A percentile compares a stretch with the other conserved stretches of the same genome.
phyloP scores from a whole-genome alignment of 257 asterid genomes.

The Agastache rugosa region DNA sequence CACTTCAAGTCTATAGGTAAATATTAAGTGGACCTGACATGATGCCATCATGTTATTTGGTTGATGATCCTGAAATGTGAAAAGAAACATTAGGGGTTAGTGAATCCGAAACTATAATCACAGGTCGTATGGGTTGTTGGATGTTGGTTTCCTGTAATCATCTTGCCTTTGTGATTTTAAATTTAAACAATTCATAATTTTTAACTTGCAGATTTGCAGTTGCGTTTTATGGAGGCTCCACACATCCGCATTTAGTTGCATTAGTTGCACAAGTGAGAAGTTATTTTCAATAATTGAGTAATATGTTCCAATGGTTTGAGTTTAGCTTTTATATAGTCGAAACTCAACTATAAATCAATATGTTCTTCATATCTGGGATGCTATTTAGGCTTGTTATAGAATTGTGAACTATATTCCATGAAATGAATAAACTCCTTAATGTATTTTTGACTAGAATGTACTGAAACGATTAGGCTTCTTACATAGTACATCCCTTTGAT shows the following conservation, averaged over 20 bases:
- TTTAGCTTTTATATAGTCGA: constrained; percentile 18
- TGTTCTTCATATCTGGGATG: constrained; percentile 4
- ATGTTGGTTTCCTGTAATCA: constrained; percentile 28
- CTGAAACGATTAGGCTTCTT: background rate
- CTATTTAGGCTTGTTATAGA: constrained; percentile 3
- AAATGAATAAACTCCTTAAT: background rate
- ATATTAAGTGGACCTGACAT: constrained; percentile 9
- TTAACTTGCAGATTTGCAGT: constrained; percentile 77
- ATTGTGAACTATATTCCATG: background rate
- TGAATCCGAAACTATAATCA: background rate
- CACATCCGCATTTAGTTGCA: constrained; percentile 90
- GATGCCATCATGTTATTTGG: background rate
- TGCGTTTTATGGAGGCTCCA: constrained; percentile 78
- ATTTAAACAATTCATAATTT: constrained; percentile 22
- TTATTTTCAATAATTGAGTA: constrained; percentile 25
- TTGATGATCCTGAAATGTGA: constrained; percentile 27
- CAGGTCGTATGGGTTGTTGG: constrained; percentile 6
- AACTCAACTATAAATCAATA: constrained; percentile 20
- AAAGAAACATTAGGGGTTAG: background rate
- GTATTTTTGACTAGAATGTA: background rate
- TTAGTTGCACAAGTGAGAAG: constrained; percentile 89
- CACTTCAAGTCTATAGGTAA: background rate
- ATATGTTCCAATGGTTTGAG: constrained; percentile 21
- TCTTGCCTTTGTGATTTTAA: background rate
- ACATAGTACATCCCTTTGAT: background rate